Evolutionary conservation across 495 filamentous ascomycete genomes (phyloP).

Genomic region (Podospora pseudoanserina): DNA sequence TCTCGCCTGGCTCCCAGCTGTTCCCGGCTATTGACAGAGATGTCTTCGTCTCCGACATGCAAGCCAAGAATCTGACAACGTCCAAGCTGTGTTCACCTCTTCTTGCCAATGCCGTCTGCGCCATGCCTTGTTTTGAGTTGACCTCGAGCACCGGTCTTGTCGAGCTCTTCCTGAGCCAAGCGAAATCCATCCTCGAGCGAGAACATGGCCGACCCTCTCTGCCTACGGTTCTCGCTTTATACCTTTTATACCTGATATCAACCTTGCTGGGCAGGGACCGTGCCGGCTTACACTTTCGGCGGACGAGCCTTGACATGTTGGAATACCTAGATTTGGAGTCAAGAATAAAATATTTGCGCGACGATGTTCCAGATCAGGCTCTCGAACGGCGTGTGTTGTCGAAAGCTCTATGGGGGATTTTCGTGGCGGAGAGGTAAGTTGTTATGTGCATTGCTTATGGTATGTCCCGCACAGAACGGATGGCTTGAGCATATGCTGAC

Average conservation of each 20-base stretch:
- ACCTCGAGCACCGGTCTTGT: background rate
- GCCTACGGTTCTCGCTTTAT: background rate
- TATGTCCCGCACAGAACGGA: background rate
- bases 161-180: background rate
- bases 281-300: conserved; percentile 3
- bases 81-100: background rate
- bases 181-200: background rate
- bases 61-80: background rate
- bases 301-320: conserved; percentile 1
- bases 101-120: conserved; percentile 7
- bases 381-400: background rate
- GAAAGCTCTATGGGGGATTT: background rate
- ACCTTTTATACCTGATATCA: conserved; percentile 1
- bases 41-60: background rate
- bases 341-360: background rate
- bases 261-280: background rate
- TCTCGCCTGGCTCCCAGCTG: background rate
- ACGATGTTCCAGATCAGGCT: background rate
- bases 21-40: conserved; percentile 1
- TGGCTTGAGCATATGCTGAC: background rate
- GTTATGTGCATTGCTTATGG: background rate
- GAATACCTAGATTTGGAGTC: background rate
- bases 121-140: background rate
- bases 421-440: conserved; percentile 1
- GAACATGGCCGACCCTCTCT: conserved; percentile 5